Evolutionary conservation across 176 grass and related monocot genomes (phyloP), one percentile per base, ranked within the genome.

Genomic region (Cenchrus purpureus): DNA sequence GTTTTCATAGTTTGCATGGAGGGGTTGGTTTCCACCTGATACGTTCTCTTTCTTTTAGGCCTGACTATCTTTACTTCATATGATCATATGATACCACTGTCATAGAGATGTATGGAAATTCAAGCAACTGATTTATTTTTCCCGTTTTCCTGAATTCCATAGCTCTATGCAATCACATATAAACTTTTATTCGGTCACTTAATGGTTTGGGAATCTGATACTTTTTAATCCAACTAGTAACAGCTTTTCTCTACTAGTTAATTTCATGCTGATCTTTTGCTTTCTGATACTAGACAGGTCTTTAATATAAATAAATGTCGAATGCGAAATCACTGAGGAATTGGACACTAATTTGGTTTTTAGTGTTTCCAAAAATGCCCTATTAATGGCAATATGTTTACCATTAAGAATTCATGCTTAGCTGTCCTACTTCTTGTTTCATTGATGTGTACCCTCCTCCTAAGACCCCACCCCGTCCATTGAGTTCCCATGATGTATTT

Each of bases 261-360:
- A 60, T 49, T 82, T 68, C 58, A 65, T 76, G 28, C 4, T 0
- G 34, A 57, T 44, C 15, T 68, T 67, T 68, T 68, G 3, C 13
- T 55, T 80, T 80, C 22, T 80, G 32, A 55, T 74, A 55, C 49
- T 86, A 74, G 60, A 79, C 16, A 20, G 12, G 9, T 44, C 15
- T 86, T 74, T 34, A 40, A 4, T 44, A 10, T 73, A 54, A 46
- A 34, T 42, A 68, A 85, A 85, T 64, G 59, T 73, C 56, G 43
- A 53, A 75, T 62, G 55, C 43, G 7, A 64, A 19, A 73, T 17
- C 14, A 53, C 42, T 10, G 31, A 25, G 20, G 67, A 73, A 74
- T 70, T 51, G 19, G 14, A 49, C 17, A 22, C 50, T 12, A 66
- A 22, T 28, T 71, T 12, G 3, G 9, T 82, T 48, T 79, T 74